Conservation (phyloP, 306 rosid species). For the Calophaca sinica region DNA sequence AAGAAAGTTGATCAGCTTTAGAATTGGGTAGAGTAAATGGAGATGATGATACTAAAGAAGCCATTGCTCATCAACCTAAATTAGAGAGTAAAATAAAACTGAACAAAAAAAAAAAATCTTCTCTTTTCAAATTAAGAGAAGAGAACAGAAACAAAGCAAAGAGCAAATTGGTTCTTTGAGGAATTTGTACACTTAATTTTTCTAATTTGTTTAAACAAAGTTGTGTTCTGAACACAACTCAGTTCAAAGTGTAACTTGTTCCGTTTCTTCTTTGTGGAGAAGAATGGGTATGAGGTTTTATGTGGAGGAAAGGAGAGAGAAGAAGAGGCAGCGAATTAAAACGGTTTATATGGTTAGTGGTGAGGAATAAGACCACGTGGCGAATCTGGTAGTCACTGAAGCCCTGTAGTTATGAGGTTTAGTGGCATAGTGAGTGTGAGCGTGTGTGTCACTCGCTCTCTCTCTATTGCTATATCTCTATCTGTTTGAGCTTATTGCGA, state of each 20-base stretch:
- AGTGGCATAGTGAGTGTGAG: neutral
- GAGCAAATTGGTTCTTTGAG: neutral
- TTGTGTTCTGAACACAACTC: slow-evolving; percentile 35
- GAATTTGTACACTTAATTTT: slow-evolving; percentile 21
- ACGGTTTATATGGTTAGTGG: slow-evolving; percentile 58
- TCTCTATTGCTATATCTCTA: slow-evolving; percentile 37
- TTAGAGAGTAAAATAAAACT: neutral
- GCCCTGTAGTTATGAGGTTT: slow-evolving; percentile 29
- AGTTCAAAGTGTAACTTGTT: slow-evolving; percentile 30
- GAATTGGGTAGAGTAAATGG: slow-evolving; percentile 71
- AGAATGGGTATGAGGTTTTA: slow-evolving; percentile 43
- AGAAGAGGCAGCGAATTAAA: slow-evolving; percentile 2
- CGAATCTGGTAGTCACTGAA: slow-evolving; percentile 34
- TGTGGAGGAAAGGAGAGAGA: slow-evolving; percentile 31
- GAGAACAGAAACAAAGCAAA: slow-evolving; percentile 7
- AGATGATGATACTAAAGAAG: slow-evolving; percentile 80
- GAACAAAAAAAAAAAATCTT: slow-evolving; percentile 32
- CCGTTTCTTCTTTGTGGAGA: neutral
- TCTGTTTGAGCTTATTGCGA: slow-evolving; percentile 51
- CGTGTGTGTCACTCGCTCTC: neutral
- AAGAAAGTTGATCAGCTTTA: slow-evolving; percentile 70
- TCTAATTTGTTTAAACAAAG: slow-evolving; percentile 10
- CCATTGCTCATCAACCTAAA: slow-evolving; percentile 62
- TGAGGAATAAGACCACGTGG: slow-evolving; percentile 64
- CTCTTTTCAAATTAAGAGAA: slow-evolving; percentile 38